phyloP scores from a whole-genome alignment of 2,329 filamentous ascomycete genomes.

The Paraconiothyrium brasiliense region DNA sequence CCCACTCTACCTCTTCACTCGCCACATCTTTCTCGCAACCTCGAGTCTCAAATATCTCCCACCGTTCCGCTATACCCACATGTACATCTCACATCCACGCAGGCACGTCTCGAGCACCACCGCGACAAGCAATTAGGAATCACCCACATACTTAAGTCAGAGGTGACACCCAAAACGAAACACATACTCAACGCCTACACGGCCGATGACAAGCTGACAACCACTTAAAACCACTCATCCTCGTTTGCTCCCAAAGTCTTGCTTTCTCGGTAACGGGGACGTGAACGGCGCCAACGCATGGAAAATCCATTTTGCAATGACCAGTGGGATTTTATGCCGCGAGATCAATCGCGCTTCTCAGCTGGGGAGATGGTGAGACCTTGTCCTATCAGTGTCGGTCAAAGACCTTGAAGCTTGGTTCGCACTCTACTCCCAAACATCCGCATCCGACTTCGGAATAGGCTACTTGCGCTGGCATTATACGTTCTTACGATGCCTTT shows the following conservation, averaged over 20 bases:
- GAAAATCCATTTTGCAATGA: constrained; percentile 1
- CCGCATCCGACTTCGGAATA: not conserved
- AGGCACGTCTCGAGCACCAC: constrained; percentile 4
- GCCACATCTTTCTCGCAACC: not conserved
- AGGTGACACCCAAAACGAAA: not conserved
- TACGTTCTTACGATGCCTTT: constrained; percentile 3
- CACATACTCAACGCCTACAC: constrained; percentile 5
- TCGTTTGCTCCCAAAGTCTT: not conserved
- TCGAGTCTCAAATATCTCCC: not conserved
- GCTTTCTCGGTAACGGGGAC: not conserved
- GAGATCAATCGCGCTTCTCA: not conserved
- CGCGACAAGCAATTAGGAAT: not conserved
- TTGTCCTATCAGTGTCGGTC: not conserved
- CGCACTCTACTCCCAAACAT: not conserved
- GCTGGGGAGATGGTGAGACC: not conserved
- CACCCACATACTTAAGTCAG: not conserved
- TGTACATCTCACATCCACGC: constrained; percentile 10
- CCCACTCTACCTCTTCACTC: not conserved
- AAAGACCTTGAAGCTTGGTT: not conserved
- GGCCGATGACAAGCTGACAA: not conserved
- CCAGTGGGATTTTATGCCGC: not conserved
- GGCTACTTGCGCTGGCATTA: constrained; percentile 9
- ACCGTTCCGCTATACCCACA: not conserved
- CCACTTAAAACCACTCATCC: not conserved
- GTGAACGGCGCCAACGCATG: not conserved